Evolutionary conservation across 169 alveolate genomes (phyloP).

Genomic region (Besnoitia besnoiti): DNA sequence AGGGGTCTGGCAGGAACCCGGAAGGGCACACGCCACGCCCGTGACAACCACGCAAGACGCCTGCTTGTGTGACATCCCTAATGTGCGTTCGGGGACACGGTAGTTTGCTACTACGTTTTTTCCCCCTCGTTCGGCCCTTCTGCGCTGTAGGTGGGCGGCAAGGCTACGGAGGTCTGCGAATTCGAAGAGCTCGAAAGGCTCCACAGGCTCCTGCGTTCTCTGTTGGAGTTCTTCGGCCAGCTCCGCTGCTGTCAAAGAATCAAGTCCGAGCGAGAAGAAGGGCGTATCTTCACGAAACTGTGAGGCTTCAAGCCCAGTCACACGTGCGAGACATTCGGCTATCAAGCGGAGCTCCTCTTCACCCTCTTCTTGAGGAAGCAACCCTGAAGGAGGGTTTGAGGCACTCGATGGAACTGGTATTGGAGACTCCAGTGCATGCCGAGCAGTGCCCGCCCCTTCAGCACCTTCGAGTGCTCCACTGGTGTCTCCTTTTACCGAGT

Average conservation of each 20-base stretch:
- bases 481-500: background rate
- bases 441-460: too few relatives aligned
- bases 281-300: background rate
- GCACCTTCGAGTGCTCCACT: background rate
- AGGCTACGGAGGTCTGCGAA: conserved; percentile 76
- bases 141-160: conserved; percentile 9
- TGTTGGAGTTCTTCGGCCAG: conserved; percentile 70
- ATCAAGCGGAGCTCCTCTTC: background rate
- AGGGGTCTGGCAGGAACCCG: conserved; percentile 68
- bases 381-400: background rate
- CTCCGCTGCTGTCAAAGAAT: conserved; percentile 74
- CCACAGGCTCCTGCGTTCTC: conserved; percentile 62
- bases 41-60: conserved; percentile 69
- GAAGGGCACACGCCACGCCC: conserved; percentile 69
- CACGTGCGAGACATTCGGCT: background rate
- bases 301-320: background rate
- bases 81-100: background rate
- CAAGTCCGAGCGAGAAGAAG: conserved; percentile 46
- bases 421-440: too few relatives aligned
- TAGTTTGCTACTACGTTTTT: background rate
- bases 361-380: background rate
- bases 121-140: background rate
- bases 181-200: conserved; percentile 73
- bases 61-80: conserved; percentile 45
- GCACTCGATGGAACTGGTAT: too few relatives aligned